Conservation (phyloP, 2,329 filamentous ascomycete species). For the Tolypocladium paradoxum region DNA sequence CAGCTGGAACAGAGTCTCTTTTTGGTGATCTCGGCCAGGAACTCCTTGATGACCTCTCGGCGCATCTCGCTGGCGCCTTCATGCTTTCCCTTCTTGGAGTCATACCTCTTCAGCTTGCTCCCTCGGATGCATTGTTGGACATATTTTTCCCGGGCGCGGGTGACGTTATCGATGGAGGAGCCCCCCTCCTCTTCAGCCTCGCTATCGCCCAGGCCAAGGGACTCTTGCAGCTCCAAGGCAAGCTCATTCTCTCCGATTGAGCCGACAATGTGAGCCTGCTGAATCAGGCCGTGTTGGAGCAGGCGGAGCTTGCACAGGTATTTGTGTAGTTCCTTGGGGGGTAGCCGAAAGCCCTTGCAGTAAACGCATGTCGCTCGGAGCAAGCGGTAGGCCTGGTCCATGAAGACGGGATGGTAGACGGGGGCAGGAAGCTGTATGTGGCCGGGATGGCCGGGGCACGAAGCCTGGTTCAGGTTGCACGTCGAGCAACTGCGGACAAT, state of each 20-base stretch:
- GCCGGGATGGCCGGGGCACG: conserved; percentile 85
- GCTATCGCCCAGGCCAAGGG: conserved; percentile 35
- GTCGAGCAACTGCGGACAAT: conserved; percentile 62
- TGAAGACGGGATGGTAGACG: conserved; percentile 93
- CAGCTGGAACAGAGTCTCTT: conserved; percentile 58
- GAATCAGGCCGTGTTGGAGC: conserved; percentile 71
- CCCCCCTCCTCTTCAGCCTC: conserved; percentile 56
- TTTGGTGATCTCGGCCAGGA: conserved; percentile 62
- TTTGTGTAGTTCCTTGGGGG: conserved; percentile 64
- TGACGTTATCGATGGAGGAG: conserved; percentile 38
- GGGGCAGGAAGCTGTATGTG: conserved; percentile 91
- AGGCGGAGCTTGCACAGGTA: conserved; percentile 78
- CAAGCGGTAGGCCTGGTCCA: conserved; percentile 81
- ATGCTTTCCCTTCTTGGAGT: conserved; percentile 58
- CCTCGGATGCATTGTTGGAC: conserved; percentile 61
- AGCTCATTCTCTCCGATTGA: conserved; percentile 34
- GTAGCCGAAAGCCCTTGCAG: conserved; percentile 76
- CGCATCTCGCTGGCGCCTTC: conserved; percentile 73
- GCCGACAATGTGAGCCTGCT: conserved; percentile 52
- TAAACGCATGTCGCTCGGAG: conserved; percentile 83
- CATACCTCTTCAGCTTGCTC: conserved; percentile 37
- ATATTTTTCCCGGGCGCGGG: conserved; percentile 49
- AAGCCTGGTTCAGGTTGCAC: conserved; percentile 71
- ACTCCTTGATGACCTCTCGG: conserved; percentile 66
- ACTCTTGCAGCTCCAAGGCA: conserved; percentile 20